Conservation (phyloP, 768 basidiomycete genomes). For the Russula sp. region DNA sequence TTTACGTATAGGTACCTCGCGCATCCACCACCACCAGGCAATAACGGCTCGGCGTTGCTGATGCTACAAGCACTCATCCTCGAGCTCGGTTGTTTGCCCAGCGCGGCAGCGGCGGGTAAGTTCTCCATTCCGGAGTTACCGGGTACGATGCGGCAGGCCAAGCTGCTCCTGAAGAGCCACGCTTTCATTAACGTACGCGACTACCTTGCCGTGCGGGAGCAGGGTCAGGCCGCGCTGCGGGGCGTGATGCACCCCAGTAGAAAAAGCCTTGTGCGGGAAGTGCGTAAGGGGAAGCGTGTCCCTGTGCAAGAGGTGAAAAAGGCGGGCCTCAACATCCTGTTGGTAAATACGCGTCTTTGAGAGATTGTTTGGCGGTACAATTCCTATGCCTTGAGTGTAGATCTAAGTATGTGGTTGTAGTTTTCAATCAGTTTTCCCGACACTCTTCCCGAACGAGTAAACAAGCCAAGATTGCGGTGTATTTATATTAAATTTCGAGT, state of each 20-base stretch:
- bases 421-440: background rate
- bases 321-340: constrained; percentile 54
- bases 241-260: constrained; percentile 60
- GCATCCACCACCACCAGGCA: constrained; percentile 43
- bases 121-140: constrained; percentile 49
- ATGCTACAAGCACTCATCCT: constrained; percentile 72
- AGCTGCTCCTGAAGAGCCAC: constrained; percentile 58
- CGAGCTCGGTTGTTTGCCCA: constrained; percentile 53
- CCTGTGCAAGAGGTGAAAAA: constrained; percentile 61
- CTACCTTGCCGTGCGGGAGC: constrained; percentile 62
- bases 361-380: background rate
- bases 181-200: constrained; percentile 72
- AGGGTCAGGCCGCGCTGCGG: constrained; percentile 61
- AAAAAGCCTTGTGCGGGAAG: constrained; percentile 58
- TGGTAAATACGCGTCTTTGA: constrained; percentile 42
- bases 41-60: constrained; percentile 50
- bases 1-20: constrained; percentile 47
- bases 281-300: constrained; percentile 45
- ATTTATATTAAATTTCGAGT: constrained; percentile 1
- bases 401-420: background rate
- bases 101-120: constrained; percentile 36
- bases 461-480: background rate
- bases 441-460: background rate
- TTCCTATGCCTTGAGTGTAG: background rate
- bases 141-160: constrained; percentile 60